Evolutionary conservation across 1,284 basidiomycete species (phyloP).

Genomic region (Meira nashicola): DNA sequence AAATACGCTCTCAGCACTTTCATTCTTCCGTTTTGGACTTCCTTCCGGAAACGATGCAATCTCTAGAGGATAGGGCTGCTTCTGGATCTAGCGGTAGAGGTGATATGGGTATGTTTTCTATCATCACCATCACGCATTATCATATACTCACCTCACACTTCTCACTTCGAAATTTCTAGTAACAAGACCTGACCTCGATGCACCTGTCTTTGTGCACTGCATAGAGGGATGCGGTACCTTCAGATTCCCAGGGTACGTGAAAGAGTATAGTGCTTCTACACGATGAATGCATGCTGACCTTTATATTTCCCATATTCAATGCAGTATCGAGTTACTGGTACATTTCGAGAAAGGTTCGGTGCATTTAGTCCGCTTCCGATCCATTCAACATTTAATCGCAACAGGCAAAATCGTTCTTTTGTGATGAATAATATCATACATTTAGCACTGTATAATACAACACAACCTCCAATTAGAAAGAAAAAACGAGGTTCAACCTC

Average conservation of each 20-base stretch:
- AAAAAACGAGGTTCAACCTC: conserved; percentile 58
- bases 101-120: conserved; percentile 37
- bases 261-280: neutral
- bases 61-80: conserved; percentile 20
- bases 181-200: conserved; percentile 32
- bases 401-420: conserved; percentile 34
- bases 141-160: neutral
- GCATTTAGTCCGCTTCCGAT: conserved; percentile 43
- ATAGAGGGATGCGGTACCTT: conserved; percentile 34
- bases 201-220: conserved; percentile 47
- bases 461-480: neutral
- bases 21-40: conserved; percentile 28
- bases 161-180: conserved; percentile 19
- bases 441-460: neutral
- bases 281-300: neutral
- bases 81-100: conserved; percentile 9
- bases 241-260: neutral
- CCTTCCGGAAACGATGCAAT: conserved; percentile 36
- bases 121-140: neutral
- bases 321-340: conserved; percentile 28
- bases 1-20: conserved; percentile 30
- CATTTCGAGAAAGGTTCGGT: conserved; percentile 30
- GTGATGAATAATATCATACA: conserved; percentile 11
- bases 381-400: conserved; percentile 33
- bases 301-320: neutral